phyloP scores from a whole-genome alignment of 169 alveolate genomes.

The Pseudocohnilembus persalinus region DNA sequence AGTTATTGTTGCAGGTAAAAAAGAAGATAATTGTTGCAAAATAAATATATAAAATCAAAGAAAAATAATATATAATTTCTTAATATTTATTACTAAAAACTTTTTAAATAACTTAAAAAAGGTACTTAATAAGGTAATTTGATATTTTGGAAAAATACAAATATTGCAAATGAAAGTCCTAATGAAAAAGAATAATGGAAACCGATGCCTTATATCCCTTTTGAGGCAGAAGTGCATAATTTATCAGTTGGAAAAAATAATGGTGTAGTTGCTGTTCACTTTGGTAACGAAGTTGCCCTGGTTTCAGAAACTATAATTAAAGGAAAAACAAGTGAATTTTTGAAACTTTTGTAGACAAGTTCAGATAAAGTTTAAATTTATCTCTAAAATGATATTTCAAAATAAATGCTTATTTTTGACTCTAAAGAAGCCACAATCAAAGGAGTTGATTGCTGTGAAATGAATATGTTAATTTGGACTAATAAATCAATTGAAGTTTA shows the following conservation, averaged over 20 bases:
- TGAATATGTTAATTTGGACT: conserved; percentile 49
- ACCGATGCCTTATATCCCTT: conserved; percentile 57
- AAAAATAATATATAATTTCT: background rate
- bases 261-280: conserved; percentile 37
- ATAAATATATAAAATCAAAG: conserved; percentile 25
- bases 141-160: conserved; percentile 79
- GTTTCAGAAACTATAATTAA: conserved; percentile 33
- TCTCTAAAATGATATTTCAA: conserved; percentile 19
- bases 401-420: background rate
- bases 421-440: background rate
- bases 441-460: background rate
- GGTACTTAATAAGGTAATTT: conserved; percentile 67
- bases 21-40: conserved; percentile 35
- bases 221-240: conserved; percentile 8
- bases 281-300: conserved; percentile 23
- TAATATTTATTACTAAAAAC: background rate
- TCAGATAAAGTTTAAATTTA: conserved; percentile 30
- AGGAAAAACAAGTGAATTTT: conserved; percentile 25
- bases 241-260: conserved; percentile 32
- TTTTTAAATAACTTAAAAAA: no score
- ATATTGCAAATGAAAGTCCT: conserved; percentile 74
- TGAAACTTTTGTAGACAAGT: conserved; percentile 29
- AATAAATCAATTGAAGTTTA: conserved; percentile 67
- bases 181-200: conserved; percentile 75
- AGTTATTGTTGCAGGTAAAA: conserved; percentile 64